A percentile compares a stretch with the other conserved stretches of the same genome.
These are phyloP conservation scores for Rhynchospora breviuscula DNA, from an alignment of 176 grass and related monocot species.

Conservation along the genomic window DNA sequence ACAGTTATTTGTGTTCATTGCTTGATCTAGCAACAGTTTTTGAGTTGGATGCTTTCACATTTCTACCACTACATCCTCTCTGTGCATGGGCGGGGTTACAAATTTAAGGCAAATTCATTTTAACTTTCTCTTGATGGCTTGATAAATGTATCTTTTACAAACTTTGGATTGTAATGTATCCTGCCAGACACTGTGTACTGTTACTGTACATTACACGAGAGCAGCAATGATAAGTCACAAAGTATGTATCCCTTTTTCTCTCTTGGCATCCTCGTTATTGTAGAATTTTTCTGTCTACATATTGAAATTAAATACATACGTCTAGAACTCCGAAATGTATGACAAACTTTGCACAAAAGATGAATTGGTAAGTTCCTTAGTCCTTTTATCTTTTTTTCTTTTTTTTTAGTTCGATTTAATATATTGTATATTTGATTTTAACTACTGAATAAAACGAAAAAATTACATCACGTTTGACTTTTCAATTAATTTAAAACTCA, in stretches of 20 bases:
- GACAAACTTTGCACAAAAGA: too few relatives aligned
- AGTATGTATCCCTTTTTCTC: neutral
- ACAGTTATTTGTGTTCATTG: neutral
- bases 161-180: neutral
- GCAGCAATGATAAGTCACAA: neutral
- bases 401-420: too few relatives aligned
- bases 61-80: neutral
- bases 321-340: too few relatives aligned
- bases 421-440: too few relatives aligned
- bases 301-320: neutral
- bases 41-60: neutral
- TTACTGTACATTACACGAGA: neutral
- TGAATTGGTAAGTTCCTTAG: too few relatives aligned
- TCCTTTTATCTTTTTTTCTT: too few relatives aligned
- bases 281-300: neutral
- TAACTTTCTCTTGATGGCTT: neutral
- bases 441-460: too few relatives aligned
- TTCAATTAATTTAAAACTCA: too few relatives aligned
- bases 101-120: neutral
- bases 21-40: neutral
- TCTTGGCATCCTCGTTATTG: neutral
- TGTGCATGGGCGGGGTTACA: neutral
- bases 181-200: neutral
- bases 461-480: too few relatives aligned
- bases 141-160: slow-evolving; percentile 2